phyloP scores from a whole-genome alignment of 495 filamentous ascomycete genomes.

The Lineolata rhizophorae region DNA sequence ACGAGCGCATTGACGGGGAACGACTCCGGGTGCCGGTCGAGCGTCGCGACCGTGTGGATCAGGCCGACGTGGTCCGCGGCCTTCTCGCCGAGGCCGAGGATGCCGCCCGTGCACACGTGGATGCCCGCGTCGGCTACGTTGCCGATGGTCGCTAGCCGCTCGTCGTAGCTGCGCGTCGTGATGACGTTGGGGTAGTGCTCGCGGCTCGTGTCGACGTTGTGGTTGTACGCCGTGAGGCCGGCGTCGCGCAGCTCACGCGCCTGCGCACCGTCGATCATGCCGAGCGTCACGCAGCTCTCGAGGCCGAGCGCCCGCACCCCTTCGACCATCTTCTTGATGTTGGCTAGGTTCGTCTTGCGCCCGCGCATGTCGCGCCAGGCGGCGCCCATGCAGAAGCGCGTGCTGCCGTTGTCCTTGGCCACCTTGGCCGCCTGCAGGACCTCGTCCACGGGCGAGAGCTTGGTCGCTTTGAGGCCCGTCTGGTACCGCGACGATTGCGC shows the following conservation, averaged over 20 bases:
- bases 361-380: conserved; percentile 85
- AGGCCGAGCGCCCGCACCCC: conserved; percentile 60
- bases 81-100: conserved; percentile 57
- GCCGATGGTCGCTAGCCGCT: conserved; percentile 49
- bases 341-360: conserved; percentile 52
- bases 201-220: conserved; percentile 72
- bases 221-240: conserved; percentile 72
- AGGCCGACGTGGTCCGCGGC: conserved; percentile 55
- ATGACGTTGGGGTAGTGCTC: conserved; percentile 69
- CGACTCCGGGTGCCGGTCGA: conserved; percentile 59
- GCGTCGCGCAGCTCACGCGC: conserved; percentile 61
- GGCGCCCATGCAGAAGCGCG: conserved; percentile 80
- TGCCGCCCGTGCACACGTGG: conserved; percentile 69
- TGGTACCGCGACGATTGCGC: conserved; percentile 63
- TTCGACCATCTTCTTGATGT: conserved; percentile 60
- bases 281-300: conserved; percentile 73
- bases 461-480: conserved; percentile 57
- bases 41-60: conserved; percentile 50
- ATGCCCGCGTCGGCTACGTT: conserved; percentile 65
- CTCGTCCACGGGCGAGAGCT: conserved; percentile 52
- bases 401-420: conserved; percentile 61
- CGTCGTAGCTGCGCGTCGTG: conserved; percentile 63
- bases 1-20: conserved; percentile 76
- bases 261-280: conserved; percentile 63
- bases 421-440: conserved; percentile 52